phyloP scores from a whole-genome alignment of 768 basidiomycete genomes.

The Suillus clintonianus region DNA sequence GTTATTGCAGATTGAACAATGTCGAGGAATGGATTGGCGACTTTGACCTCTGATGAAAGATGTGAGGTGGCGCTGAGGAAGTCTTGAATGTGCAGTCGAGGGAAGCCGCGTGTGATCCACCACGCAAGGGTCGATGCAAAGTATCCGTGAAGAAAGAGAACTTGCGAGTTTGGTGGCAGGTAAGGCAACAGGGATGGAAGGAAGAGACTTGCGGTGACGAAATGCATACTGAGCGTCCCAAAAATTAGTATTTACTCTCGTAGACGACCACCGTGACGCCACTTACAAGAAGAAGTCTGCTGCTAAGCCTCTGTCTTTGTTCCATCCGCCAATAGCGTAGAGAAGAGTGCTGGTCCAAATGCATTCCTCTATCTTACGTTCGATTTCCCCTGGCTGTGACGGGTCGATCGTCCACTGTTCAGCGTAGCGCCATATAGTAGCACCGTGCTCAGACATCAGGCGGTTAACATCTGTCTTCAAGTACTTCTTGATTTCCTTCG shows the following conservation, averaged over 20 bases:
- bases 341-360: constrained; percentile 56
- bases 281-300: constrained; percentile 53
- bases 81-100: constrained; percentile 28
- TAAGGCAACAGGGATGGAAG: constrained; percentile 24
- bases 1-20: constrained; percentile 40
- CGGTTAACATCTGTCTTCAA: constrained; percentile 18
- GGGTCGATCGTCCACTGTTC: constrained; percentile 46
- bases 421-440: constrained; percentile 21
- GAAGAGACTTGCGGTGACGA: constrained; percentile 32
- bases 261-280: neutral
- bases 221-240: constrained; percentile 22
- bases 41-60: neutral
- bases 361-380: constrained; percentile 65
- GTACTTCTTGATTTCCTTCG: constrained; percentile 15
- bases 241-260: neutral
- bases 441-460: neutral
- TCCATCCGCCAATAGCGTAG: constrained; percentile 58
- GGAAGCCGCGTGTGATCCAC: constrained; percentile 34
- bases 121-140: constrained; percentile 22
- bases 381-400: constrained; percentile 37
- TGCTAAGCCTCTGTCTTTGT: constrained; percentile 48
- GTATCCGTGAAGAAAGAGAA: constrained; percentile 30
- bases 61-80: constrained; percentile 27
- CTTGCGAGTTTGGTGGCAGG: constrained; percentile 18
- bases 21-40: constrained; percentile 41